Evolutionary conservation across 2,329 filamentous ascomycete genomes (phyloP).

Genomic region (Fusarium floridanum): DNA sequence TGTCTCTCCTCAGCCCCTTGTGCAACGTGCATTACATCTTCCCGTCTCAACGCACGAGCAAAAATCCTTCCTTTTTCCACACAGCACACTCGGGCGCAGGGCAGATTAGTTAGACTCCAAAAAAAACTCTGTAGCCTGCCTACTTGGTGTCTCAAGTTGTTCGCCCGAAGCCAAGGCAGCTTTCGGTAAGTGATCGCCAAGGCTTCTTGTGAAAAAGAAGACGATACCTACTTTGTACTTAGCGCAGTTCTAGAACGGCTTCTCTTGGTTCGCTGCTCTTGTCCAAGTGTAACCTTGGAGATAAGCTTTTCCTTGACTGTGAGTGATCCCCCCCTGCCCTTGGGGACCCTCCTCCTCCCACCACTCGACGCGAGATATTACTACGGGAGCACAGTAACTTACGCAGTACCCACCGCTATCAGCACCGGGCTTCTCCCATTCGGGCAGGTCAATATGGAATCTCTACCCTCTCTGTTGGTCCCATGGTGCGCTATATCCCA

Average conservation of each 20-base stretch:
- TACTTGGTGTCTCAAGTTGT: background rate
- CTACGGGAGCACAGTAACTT: background rate
- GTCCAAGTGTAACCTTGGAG: background rate
- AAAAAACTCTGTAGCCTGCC: background rate
- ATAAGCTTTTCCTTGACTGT: slow-evolving; percentile 7
- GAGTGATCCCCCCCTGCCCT: background rate
- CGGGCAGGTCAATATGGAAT: slow-evolving; percentile 29
- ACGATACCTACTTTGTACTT: background rate
- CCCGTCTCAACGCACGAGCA: background rate
- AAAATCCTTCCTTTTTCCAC: background rate
- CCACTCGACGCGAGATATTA: background rate
- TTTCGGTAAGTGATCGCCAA: slow-evolving; percentile 13
- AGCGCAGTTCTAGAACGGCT: slow-evolving; percentile 4
- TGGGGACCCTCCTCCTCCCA: background rate
- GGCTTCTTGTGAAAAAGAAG: background rate
- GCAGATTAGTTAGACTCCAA: background rate
- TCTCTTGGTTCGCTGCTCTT: background rate
- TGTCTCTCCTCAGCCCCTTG: background rate
- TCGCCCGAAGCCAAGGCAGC: background rate
- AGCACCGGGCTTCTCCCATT: slow-evolving; percentile 26
- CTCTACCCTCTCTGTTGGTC: slow-evolving; percentile 1
- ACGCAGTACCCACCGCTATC: slow-evolving; percentile 33
- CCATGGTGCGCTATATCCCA: background rate
- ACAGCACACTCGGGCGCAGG: slow-evolving; percentile 11
- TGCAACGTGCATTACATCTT: background rate